Percentiles rank a stretch among this genome's conserved stretches.
Evolutionary conservation across 768 basidiomycete genomes (phyloP).

Genomic region (Mycena vitilis): DNA sequence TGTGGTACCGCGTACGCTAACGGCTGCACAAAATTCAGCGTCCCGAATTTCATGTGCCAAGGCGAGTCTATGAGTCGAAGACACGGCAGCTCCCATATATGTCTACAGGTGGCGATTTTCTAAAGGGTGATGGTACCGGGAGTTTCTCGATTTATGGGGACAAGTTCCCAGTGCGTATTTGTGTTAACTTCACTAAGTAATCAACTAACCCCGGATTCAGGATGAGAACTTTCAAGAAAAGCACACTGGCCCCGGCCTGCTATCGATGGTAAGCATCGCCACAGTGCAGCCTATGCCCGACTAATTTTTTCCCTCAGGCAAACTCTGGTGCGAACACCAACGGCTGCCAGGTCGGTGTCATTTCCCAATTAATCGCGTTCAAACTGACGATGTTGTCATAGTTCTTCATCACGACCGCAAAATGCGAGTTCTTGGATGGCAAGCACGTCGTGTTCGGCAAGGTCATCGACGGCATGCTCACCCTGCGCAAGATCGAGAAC

Average conservation of each 20-base stretch:
- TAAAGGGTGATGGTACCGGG: constrained; percentile 95
- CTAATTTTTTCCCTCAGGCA: constrained; percentile 62
- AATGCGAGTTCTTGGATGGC: constrained; percentile 95
- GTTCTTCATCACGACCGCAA: constrained; percentile 97
- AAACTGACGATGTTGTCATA: constrained; percentile 42
- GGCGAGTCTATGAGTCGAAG: constrained; percentile 53
- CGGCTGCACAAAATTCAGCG: constrained; percentile 60
- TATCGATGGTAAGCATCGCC: constrained; percentile 81
- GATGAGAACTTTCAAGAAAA: constrained; percentile 97
- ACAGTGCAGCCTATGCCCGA: constrained; percentile 7
- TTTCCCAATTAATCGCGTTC: neutral
- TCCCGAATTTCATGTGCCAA: constrained; percentile 97
- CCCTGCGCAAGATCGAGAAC: constrained; percentile 95
- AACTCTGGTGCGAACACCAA: constrained; percentile 97
- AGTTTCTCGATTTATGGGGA: constrained; percentile 97
- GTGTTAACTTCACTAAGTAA: no score
- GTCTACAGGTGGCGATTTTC: constrained; percentile 86
- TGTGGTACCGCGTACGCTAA: constrained; percentile 25
- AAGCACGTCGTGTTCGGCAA: constrained; percentile 95
- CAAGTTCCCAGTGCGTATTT: constrained; percentile 80
- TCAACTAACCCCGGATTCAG: constrained; percentile 53
- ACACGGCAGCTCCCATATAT: neutral
- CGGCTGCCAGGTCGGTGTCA: constrained; percentile 77
- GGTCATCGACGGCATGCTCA: constrained; percentile 94
- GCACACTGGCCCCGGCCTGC: constrained; percentile 85